Base-by-base conservation (phyloP, 257 asterid species). In the Fraxinus excelsior region DNA sequence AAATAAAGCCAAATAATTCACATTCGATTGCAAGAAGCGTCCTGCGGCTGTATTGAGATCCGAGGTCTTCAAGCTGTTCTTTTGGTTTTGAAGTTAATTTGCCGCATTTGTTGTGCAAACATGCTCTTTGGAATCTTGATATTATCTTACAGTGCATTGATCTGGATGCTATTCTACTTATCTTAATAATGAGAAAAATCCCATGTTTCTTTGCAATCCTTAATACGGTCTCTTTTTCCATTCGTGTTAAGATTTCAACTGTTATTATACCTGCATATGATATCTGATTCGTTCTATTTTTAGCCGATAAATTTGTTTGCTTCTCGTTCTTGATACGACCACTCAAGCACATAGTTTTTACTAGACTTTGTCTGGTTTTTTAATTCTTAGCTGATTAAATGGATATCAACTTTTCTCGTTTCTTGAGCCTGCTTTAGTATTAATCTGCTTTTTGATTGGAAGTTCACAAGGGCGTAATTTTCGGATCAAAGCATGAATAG, bases 11-110 rank as follows among this genome's bases (percentile, higher is more conserved):
- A 21, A 85, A 88, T 49, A 82, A 84, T 73, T 72, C 96, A 13
- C 92, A 94, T 60, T 89, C 97, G 0, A 86, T 89, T 69, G 91
- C 96, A 7, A 83, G 88, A 80, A 85, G 90, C 51, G 92, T 89
- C 26, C 86, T 92, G 77, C 82, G 91, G 42, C 86, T 91, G 76
- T 90, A 90, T 84, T 87, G 86, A 87, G 78, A 73, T 81, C 83
- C 78, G 81, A 83, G 88, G 87, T 82, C 87, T 74, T 79, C 34
- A 29, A 38, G 77, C 78, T 73, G 82, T 84, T 75, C 79, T 79
- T 82, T 66, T 29, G 69, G 70, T 80, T 62, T 80, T 71, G 13
- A 26, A 70, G 71, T 76, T 78, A 42, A 73, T 38, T 74, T 82
- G 72, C 77, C 80, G 85, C 85, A 80, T 88, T 85, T 84, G 82